Base-by-base conservation (phyloP, 1,284 basidiomycete species). In the Ustilago vetiveriae region DNA sequence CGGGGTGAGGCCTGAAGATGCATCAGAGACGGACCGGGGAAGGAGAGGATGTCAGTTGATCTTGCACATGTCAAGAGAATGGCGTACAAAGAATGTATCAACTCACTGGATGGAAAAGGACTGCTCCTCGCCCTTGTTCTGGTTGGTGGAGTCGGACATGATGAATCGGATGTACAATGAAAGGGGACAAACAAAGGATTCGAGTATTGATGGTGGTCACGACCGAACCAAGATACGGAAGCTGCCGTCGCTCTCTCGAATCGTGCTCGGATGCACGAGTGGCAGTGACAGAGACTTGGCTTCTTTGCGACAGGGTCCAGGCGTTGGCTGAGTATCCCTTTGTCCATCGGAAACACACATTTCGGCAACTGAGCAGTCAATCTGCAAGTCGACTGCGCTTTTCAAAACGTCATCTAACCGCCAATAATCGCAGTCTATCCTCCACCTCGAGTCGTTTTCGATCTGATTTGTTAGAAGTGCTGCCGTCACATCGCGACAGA, bases 81-180 rank as follows among this genome's bases (percentile, higher is more conserved):
- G n/a, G n/a, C n/a, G n/a, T n/a, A n/a, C n/a, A n/a, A n/a, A n/a
- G n/a, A n/a, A n/a, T n/a, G n/a, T n/a, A n/a, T n/a, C n/a, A n/a
- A 55, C 65, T 68, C 50, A 62, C 68, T 73, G 71, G 57, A 73
- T 73, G 60, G 62, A 45, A 52, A 73, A 73, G 45, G 66, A 63
- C 50, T 69, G 71, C 55, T 73, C 65, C 32, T 72, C 70, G 60
- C 47, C 49, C 48, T 65, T 62, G 58, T 62, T 71, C 43, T 69
- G 55, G 22, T 57, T 43, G 50, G 27, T 59, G 22, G 55, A 57
- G 67, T 71, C 62, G 37, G 68, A 71, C 68, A 71, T 71, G 56
- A 23, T 56, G 26, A 13, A 35, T 26, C 1, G 23, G 19, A 44
- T 30, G 23, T 32, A 6, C 16, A 13, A 29, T 26, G 3, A 29